These are phyloP conservation scores for Avena eriantha DNA, from an alignment of 176 grass and related monocot species.

Conservation along the genomic window DNA sequence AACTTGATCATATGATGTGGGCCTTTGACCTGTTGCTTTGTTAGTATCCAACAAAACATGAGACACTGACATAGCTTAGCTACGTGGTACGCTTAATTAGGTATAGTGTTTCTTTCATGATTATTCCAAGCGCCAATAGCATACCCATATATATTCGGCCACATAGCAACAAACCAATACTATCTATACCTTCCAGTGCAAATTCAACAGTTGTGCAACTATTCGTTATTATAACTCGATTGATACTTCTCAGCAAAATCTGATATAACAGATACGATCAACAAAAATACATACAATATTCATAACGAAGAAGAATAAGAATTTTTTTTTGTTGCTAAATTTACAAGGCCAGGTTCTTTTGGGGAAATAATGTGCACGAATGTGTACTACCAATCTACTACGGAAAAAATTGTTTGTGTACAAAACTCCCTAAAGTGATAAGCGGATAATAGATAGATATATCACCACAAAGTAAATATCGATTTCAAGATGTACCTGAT, in stretches of 20 bases:
- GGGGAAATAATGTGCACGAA: no score
- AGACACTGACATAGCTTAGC: slow-evolving; percentile 31
- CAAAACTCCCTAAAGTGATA: background rate
- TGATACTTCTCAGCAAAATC: background rate
- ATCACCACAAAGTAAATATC: background rate
- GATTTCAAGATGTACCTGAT: slow-evolving; percentile 58
- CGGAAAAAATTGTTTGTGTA: no score
- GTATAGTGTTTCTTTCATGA: slow-evolving; percentile 74
- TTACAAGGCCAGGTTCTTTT: no score
- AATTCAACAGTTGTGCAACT: slow-evolving; percentile 22
- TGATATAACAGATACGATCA: slow-evolving; percentile 2
- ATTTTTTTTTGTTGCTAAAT: no score
- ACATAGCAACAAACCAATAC: slow-evolving; percentile 11
- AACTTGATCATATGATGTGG: slow-evolving; percentile 46
- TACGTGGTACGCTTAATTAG: slow-evolving; percentile 48
- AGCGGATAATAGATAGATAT: background rate
- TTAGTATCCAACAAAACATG: slow-evolving; percentile 40
- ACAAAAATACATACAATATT: background rate
- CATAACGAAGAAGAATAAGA: background rate
- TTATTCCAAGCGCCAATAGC: slow-evolving; percentile 39
- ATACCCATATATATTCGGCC: slow-evolving; percentile 22
- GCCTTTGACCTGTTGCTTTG: slow-evolving; percentile 56
- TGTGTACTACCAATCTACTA: background rate
- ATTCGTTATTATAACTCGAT: slow-evolving; percentile 22
- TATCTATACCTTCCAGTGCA: slow-evolving; percentile 25